These are phyloP conservation scores for Aspergillus latus DNA, from an alignment of 2,329 filamentous ascomycete genomes.

Conservation along the genomic window DNA sequence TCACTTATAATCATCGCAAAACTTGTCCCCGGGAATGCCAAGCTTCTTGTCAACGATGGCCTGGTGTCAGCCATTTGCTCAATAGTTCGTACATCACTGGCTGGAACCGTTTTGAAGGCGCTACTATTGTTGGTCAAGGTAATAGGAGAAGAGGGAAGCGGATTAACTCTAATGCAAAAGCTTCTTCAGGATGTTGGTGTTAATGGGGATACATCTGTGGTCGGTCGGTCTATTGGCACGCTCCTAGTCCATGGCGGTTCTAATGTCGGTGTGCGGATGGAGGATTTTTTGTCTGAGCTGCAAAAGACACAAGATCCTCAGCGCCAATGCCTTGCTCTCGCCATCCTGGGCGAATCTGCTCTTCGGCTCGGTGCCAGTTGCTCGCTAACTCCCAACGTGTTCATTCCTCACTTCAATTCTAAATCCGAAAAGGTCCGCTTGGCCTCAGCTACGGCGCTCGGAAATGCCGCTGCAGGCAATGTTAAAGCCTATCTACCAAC, in stretches of 20 bases:
- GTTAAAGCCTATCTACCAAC: constrained; percentile 76
- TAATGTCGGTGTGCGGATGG: constrained; percentile 73
- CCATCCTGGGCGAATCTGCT: constrained; percentile 89
- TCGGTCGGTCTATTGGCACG: constrained; percentile 90
- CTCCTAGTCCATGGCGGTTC: constrained; percentile 79
- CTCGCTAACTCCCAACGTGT: constrained; percentile 71
- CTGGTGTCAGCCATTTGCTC: constrained; percentile 71
- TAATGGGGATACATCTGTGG: constrained; percentile 79
- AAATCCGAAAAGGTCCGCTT: constrained; percentile 82
- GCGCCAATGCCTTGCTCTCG: constrained; percentile 79
- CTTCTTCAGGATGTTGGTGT: constrained; percentile 79
- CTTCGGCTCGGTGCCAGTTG: constrained; percentile 74
- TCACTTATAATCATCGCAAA: constrained; percentile 78
- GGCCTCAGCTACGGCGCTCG: constrained; percentile 86
- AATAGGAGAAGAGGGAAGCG: constrained; percentile 73
- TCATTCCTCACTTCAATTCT: constrained; percentile 75
- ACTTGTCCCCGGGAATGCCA: constrained; percentile 68
- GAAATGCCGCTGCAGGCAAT: constrained; percentile 86
- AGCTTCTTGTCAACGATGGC: constrained; percentile 64
- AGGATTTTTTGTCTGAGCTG: constrained; percentile 80
- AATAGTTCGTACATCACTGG: constrained; percentile 71
- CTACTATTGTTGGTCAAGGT: constrained; percentile 78
- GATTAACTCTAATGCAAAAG: constrained; percentile 73
- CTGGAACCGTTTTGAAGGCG: constrained; percentile 77
- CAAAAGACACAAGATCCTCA: constrained; percentile 68